Percentiles rank a stretch among this genome's conserved stretches.
Conservation (phyloP, 345 rosid genomes). For the Litchi chinensis region DNA sequence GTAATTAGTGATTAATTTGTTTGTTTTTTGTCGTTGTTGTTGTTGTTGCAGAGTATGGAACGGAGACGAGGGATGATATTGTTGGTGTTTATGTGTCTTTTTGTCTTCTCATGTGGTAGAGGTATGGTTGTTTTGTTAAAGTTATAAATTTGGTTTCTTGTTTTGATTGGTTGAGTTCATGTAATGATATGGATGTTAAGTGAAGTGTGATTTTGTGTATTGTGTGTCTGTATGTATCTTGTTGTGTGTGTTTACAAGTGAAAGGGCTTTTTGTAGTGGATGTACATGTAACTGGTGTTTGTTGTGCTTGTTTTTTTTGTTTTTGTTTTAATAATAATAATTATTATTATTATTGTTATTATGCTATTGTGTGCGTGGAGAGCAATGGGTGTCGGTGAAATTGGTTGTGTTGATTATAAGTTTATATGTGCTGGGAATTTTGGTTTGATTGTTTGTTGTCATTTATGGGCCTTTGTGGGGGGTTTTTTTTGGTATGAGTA, state of each 20-base stretch:
- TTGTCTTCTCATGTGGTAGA: constrained; percentile 43
- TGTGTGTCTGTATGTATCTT: neutral
- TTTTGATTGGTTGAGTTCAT: neutral
- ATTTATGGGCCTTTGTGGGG: neutral
- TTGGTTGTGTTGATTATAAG: neutral
- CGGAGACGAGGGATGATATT: constrained; percentile 38
- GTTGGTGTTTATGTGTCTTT: constrained; percentile 33
- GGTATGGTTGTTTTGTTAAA: constrained; percentile 31
- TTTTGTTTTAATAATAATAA: no score
- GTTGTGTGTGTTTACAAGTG: neutral
- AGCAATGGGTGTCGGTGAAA: neutral
- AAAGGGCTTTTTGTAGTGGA: neutral
- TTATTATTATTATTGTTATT: no score
- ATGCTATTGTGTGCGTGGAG: neutral
- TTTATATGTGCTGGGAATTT: neutral
- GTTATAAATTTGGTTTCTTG: neutral
- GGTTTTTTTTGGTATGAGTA: neutral
- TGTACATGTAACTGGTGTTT: neutral
- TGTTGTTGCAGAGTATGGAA: constrained; percentile 47
- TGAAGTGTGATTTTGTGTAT: neutral
- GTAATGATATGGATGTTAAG: neutral
- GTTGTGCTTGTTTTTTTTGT: neutral
- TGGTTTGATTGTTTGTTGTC: neutral
- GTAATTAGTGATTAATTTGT: neutral
- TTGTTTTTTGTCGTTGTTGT: neutral